Conservation (phyloP, 2,329 filamentous ascomycete genomes). For the Fusarium domesticum region DNA sequence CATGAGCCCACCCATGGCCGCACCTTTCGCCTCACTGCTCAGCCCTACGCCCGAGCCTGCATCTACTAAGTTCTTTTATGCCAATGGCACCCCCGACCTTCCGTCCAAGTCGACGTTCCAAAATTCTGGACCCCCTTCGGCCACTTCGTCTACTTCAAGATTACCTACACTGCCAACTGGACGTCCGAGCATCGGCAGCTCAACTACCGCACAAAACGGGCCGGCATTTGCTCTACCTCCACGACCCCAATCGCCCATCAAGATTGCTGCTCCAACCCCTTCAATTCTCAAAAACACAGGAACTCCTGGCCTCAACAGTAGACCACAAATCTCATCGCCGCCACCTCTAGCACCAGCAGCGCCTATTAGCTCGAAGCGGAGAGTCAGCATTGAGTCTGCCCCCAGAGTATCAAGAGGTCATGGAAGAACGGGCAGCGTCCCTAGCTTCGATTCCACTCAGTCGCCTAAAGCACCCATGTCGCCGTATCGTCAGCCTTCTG, state of each 20-base stretch:
- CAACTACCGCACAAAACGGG: slow-evolving; percentile 18
- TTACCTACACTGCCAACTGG: slow-evolving; percentile 39
- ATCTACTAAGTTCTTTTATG: slow-evolving; percentile 71
- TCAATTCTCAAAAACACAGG: slow-evolving; percentile 22
- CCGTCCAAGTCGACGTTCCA: slow-evolving; percentile 36
- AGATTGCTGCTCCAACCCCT: slow-evolving; percentile 30
- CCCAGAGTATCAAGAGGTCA: slow-evolving; percentile 37
- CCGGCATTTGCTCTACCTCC: slow-evolving; percentile 27
- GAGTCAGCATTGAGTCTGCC: slow-evolving; percentile 43
- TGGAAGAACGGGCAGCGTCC: slow-evolving; percentile 41
- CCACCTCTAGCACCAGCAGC: slow-evolving; percentile 36
- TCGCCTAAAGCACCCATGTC: slow-evolving; percentile 36
- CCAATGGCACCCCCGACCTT: slow-evolving; percentile 59
- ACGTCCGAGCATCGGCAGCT: slow-evolving; percentile 38
- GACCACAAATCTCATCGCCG: slow-evolving; percentile 35
- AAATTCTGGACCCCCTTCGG: slow-evolving; percentile 43
- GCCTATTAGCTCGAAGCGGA: slow-evolving; percentile 35
- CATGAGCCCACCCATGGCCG: slow-evolving; percentile 29
- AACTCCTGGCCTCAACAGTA: slow-evolving; percentile 19
- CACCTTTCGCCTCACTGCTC: slow-evolving; percentile 35
- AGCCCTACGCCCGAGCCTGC: slow-evolving; percentile 37
- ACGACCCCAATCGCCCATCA: slow-evolving; percentile 53
- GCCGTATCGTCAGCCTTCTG: slow-evolving; percentile 30
- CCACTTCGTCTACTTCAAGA: slow-evolving; percentile 46
- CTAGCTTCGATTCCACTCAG: slow-evolving; percentile 37